A percentile compares a stretch with the other conserved stretches of the same genome.
Evolutionary conservation across 306 rosid species (phyloP).

Genomic region (Lupinus albus): DNA sequence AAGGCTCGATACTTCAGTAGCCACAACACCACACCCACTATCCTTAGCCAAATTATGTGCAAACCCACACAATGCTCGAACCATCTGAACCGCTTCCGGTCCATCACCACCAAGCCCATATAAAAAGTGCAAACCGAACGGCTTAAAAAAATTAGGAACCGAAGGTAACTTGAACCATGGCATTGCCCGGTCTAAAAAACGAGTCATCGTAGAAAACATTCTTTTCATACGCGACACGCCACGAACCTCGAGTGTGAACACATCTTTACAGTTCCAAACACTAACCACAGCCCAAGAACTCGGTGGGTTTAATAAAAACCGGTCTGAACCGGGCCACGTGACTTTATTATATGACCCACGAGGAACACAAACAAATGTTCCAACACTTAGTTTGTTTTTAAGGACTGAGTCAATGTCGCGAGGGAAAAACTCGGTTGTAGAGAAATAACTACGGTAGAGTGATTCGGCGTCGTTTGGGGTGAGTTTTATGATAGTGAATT

Average conservation of each 20-base stretch:
- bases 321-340: constrained; percentile 61
- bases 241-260: constrained; percentile 66
- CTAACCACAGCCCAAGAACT: constrained; percentile 83
- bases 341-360: constrained; percentile 1
- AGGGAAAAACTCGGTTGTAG: constrained; percentile 93
- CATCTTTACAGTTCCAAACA: constrained; percentile 82
- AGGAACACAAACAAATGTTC: constrained; percentile 79
- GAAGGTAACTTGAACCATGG: constrained; percentile 78
- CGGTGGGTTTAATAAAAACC: constrained; percentile 59
- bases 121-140: constrained; percentile 79
- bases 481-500: constrained; percentile 51
- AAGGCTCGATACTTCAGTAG: constrained; percentile 67
- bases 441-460: constrained; percentile 69
- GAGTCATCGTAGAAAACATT: constrained; percentile 62
- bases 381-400: constrained; percentile 64
- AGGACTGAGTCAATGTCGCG: constrained; percentile 87
- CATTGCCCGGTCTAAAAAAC: constrained; percentile 63
- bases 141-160: constrained; percentile 67
- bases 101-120: constrained; percentile 90
- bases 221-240: constrained; percentile 77
- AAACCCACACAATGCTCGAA: constrained; percentile 62
- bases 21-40: constrained; percentile 72
- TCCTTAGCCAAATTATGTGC: constrained; percentile 83
- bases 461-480: constrained; percentile 63
- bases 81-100: constrained; percentile 51